Evolutionary conservation across 78 protist genomes (phyloP), one percentile per base, ranked within the genome.

Genomic region (Guillardia theta): DNA sequence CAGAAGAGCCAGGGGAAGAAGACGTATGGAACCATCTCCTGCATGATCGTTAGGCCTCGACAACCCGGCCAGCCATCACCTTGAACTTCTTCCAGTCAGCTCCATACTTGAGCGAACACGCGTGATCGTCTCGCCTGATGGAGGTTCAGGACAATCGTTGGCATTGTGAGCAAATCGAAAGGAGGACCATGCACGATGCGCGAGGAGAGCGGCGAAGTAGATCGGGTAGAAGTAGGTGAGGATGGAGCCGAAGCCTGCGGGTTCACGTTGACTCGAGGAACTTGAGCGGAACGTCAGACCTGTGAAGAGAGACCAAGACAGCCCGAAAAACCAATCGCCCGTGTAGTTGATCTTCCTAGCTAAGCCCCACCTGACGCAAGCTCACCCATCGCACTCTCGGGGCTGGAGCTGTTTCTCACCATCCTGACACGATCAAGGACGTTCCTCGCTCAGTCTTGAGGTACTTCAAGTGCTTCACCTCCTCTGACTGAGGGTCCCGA

Each of bases 281-380:
- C 21, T 3, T 24, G 70, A 30, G 70, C 4, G 70, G 6, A 30
- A 30, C 39, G 70, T 24, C 39, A 4, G 3, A 70, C 83, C 83
- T 1, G 83, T 70, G 41, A 70, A 37, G 21, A 88, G 39, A 24
- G 96, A 88, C 76, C 77, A 93, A 33, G 90, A 92, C 27, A 33
- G 43, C 41, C 46, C 88, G 0, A 2, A 78, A 48, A 78, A 48
- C 90, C 90, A 78, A 48, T 78, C 90, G 50, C 99, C 99, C 18
- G 97, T 64, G 97, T 98, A 98, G 95, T 98, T 98, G 64, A 97
- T 93, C 93, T 98, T 96, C 41, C 99, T 95, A 43, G 98, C 97
- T 46, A 95, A 50, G 43, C 99, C 99, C 99, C 99, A 98, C 97
- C 96, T 58, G 70, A n/a, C n/a, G n/a, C n/a, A n/a, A n/a, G n/a